These are phyloP conservation scores for Cyberlindnera mycetangii DNA, from an alignment of 805 yeast genomes.

Conservation along the genomic window DNA sequence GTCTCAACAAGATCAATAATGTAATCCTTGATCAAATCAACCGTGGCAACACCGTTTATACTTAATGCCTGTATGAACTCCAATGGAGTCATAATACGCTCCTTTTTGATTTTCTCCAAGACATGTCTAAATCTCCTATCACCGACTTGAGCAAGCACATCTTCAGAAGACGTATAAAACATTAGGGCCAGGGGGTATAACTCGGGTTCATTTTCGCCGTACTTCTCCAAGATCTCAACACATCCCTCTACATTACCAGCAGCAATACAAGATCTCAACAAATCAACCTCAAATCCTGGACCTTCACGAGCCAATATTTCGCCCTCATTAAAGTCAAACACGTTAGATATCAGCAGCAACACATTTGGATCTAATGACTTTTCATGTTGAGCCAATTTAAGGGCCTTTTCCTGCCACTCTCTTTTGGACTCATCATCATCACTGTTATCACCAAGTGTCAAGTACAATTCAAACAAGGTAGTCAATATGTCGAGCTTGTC, in stretches of 20 bases:
- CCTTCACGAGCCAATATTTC: conserved; percentile 36
- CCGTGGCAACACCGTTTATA: conserved; percentile 56
- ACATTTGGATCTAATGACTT: conserved; percentile 52
- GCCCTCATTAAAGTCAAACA: conserved; percentile 49
- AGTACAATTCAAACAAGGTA: conserved; percentile 79
- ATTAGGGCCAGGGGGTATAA: conserved; percentile 63
- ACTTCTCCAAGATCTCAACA: conserved; percentile 50
- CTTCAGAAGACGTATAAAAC: conserved; percentile 55
- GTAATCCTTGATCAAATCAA: conserved; percentile 70
- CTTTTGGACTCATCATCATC: conserved; percentile 34
- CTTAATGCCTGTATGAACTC: conserved; percentile 74
- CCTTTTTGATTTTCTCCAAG: conserved; percentile 48
- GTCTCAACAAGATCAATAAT: conserved; percentile 57
- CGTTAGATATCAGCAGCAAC: conserved; percentile 40
- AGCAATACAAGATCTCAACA: conserved; percentile 64
- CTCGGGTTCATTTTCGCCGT: conserved; percentile 62
- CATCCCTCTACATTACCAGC: conserved; percentile 57
- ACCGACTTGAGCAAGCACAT: conserved; percentile 50
- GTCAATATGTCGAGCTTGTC: conserved; percentile 74
- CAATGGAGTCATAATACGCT: conserved; percentile 62
- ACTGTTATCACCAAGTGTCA: conserved; percentile 49
- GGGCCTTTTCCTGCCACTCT: conserved; percentile 69
- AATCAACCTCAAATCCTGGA: conserved; percentile 41
- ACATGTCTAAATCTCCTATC: conserved; percentile 45
- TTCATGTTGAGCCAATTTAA: conserved; percentile 43